Percentiles rank a stretch among this genome's conserved stretches.
Conservation (phyloP, 164 flowering plant species). For the Nymphaea colorata region DNA sequence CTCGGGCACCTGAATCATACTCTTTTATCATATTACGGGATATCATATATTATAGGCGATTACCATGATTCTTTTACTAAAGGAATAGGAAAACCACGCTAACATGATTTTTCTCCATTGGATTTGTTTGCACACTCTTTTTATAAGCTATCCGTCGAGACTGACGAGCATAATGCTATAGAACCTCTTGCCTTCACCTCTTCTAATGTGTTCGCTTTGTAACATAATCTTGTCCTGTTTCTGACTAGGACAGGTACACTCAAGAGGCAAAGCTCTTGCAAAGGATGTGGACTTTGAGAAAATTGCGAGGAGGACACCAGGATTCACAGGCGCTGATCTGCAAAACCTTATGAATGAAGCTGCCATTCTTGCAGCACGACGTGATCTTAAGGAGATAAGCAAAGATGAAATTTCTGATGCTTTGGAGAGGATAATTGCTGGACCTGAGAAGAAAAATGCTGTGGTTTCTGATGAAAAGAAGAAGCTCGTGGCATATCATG, state of each 20-base stretch:
- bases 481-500: constrained; percentile 91
- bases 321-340: constrained; percentile 92
- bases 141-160: no score
- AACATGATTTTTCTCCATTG: no score
- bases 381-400: constrained; percentile 87
- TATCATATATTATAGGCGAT: no score
- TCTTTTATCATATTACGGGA: no score
- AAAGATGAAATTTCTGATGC: constrained; percentile 93
- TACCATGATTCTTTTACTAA: no score
- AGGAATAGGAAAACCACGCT: no score
- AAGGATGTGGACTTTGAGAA: constrained; percentile 92
- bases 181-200: no score
- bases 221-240: no score
- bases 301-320: constrained; percentile 91
- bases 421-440: constrained; percentile 88
- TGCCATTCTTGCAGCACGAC: constrained; percentile 94
- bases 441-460: constrained; percentile 99
- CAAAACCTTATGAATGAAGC: constrained; percentile 97
- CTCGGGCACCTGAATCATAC: no score
- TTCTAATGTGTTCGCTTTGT: no score
- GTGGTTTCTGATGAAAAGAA: constrained; percentile 93
- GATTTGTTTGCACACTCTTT: no score
- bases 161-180: no score
- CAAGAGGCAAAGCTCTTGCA: constrained; percentile 87
- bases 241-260: constrained; percentile 50